phyloP scores from a whole-genome alignment of 495 filamentous ascomycete species.

The Penicillium mononematosum region DNA sequence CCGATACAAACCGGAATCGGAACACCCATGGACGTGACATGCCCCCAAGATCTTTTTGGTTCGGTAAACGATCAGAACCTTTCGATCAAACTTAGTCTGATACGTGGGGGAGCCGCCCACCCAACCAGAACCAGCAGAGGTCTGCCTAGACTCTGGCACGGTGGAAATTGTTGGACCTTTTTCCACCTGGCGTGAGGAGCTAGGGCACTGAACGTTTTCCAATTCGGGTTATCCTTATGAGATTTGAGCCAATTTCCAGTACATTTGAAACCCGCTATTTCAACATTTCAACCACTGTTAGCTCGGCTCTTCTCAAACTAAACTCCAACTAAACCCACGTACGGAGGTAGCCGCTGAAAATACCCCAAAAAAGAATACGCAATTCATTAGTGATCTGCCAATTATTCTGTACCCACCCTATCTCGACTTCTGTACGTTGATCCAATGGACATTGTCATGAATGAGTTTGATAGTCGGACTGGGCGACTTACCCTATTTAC shows the following conservation, averaged over 20 bases:
- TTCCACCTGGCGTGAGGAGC: background rate
- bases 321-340: slow-evolving; percentile 22
- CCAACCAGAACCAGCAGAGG: slow-evolving; percentile 21
- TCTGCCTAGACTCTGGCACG: slow-evolving; percentile 12
- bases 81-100: slow-evolving; percentile 19
- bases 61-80: slow-evolving; percentile 20
- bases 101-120: slow-evolving; percentile 18
- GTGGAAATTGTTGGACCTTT: background rate
- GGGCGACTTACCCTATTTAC: slow-evolving; percentile 12
- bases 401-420: slow-evolving; percentile 5
- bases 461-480: slow-evolving; percentile 6
- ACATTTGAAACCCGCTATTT: slow-evolving; percentile 13
- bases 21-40: background rate
- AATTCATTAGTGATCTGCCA: slow-evolving; percentile 21
- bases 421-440: slow-evolving; percentile 8
- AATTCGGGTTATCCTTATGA: slow-evolving; percentile 1
- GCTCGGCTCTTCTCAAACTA: slow-evolving; percentile 15
- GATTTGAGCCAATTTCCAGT: slow-evolving; percentile 10
- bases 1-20: slow-evolving; percentile 18
- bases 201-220: slow-evolving; percentile 10
- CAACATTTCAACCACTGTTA: background rate
- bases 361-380: slow-evolving; percentile 19
- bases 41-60: background rate
- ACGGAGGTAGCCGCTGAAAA: slow-evolving; percentile 4
- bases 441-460: slow-evolving; percentile 2